Base-by-base conservation (phyloP, 305 asterid genomes). In the Fraxinus angustifolia region DNA sequence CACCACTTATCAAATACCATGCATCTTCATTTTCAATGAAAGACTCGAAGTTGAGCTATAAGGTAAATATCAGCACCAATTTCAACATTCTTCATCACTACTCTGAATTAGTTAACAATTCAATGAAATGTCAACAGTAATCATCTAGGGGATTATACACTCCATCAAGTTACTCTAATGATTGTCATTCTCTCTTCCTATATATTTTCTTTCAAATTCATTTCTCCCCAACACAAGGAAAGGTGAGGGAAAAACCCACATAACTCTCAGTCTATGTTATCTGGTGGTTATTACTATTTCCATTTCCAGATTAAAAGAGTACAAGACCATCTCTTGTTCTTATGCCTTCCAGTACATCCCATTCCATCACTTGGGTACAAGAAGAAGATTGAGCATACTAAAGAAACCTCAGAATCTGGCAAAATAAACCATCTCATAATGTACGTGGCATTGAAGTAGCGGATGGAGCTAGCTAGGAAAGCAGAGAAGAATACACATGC, bases 221-320 rank as follows among this genome's bases (percentile, higher is more conserved):
- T 10, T 60, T 60, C 70, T 23, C 70, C 70, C 31, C 70, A 60
- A 8, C 68, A 19, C 70, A 60, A 60, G 70, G 70, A 60, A 60
- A 60, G 16, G 70, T 17, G 31, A 60, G 14, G 26, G 31, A 60
- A 60, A 48, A 80, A 42, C 23, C 8, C 71, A 40, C 77, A 56
- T 75, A 50, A 72, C 28, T 42, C 56, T 26, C 34, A 42, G 17
- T 77, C 77, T 45, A 56, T 53, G 7, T 80, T 38, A 75, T 65
- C 76, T 26, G 83, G 56, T 77, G 83, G 56, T 77, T 45, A 36
- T 12, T 78, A 28, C 36, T 28, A 68, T 38, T 70, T 68, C 68
- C 28, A 35, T 7, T 68, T 30, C 68, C 56, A 67, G 8, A 56
- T 6, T 72, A 53, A 35, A 35, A 34, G 35, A 17, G 34, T 19